Percentiles rank a stretch among this genome's conserved stretches.
Evolutionary conservation across 2,329 filamentous ascomycete genomes (phyloP).

Genomic region (Thielaviopsis cerberus): DNA sequence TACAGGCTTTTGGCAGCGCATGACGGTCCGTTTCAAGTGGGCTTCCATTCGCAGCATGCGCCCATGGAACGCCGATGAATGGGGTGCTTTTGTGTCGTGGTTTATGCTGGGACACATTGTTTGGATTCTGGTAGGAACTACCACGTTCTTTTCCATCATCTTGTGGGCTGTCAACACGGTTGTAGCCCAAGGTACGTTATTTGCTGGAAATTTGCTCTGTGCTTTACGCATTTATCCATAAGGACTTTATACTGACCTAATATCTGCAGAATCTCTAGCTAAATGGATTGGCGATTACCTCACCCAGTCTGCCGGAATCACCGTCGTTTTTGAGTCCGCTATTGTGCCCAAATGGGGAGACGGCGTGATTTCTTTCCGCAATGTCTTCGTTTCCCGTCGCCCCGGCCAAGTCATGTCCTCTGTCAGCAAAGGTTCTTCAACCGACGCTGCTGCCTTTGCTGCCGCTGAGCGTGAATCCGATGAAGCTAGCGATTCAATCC

Average conservation of each 20-base stretch:
- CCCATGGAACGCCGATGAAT: slow-evolving; percentile 91
- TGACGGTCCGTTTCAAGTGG: slow-evolving; percentile 93
- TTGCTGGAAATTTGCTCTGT: neutral
- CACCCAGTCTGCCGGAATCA: slow-evolving; percentile 79
- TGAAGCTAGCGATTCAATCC: slow-evolving; percentile 21
- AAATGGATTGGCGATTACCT: slow-evolving; percentile 90
- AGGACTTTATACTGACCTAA: slow-evolving; percentile 12
- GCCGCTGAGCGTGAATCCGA: slow-evolving; percentile 47
- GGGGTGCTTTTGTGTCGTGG: slow-evolving; percentile 87
- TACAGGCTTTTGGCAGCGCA: slow-evolving; percentile 76
- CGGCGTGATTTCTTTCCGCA: slow-evolving; percentile 88
- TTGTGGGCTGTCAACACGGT: slow-evolving; percentile 91
- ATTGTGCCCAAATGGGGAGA: slow-evolving; percentile 93
- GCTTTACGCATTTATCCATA: neutral
- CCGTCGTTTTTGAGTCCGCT: slow-evolving; percentile 90
- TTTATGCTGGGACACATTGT: slow-evolving; percentile 81
- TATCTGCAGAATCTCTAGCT: slow-evolving; percentile 58
- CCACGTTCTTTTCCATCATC: slow-evolving; percentile 83
- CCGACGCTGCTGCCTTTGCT: slow-evolving; percentile 65
- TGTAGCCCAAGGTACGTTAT: slow-evolving; percentile 60
- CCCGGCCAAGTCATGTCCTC: slow-evolving; percentile 66
- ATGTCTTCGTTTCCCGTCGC: slow-evolving; percentile 83
- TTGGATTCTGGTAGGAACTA: slow-evolving; percentile 92
- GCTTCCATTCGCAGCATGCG: slow-evolving; percentile 83
- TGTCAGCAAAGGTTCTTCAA: slow-evolving; percentile 81